Evolutionary conservation across 108 stramenopile genomes (phyloP).

Genomic region (Skeletonema grethae): DNA sequence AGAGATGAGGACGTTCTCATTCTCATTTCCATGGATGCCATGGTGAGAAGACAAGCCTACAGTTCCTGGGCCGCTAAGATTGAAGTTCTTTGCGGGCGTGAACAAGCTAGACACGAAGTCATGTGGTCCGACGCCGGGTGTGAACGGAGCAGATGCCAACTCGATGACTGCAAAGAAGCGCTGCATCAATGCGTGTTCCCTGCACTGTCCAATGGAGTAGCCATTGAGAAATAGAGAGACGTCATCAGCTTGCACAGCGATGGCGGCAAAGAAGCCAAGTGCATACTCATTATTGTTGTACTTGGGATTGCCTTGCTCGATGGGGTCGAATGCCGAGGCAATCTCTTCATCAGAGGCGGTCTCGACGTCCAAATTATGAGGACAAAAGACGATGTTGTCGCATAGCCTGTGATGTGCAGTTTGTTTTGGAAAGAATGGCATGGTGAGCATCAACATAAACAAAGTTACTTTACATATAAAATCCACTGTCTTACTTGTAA

Average conservation of each 20-base stretch:
- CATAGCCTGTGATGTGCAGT: constrained; percentile 6
- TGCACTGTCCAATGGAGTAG: constrained; percentile 16
- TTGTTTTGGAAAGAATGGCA: background rate
- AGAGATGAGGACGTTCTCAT: constrained; percentile 14
- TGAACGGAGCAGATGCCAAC: constrained; percentile 33
- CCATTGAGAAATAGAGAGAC: constrained; percentile 30
- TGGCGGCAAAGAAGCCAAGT: constrained; percentile 40
- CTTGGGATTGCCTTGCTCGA: background rate
- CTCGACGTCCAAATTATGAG: background rate
- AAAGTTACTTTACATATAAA: background rate
- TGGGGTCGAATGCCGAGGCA: constrained; percentile 1
- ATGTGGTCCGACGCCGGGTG: constrained; percentile 9
- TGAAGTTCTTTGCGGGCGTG: constrained; percentile 12
- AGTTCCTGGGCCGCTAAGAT: constrained; percentile 14
- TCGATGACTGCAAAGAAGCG: constrained; percentile 44
- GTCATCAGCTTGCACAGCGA: constrained; percentile 19
- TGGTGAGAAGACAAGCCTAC: constrained; percentile 31
- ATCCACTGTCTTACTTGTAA: no score
- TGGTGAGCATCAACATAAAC: background rate
- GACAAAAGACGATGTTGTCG: constrained; percentile 37
- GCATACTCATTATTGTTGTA: constrained; percentile 25
- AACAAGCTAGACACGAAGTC: constrained; percentile 16
- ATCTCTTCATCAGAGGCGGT: background rate
- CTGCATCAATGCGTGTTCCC: constrained; percentile 30
- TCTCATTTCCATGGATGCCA: constrained; percentile 46